Conservation (phyloP, 352 stramenopile species). For the Globisporangium mamillatum region DNA sequence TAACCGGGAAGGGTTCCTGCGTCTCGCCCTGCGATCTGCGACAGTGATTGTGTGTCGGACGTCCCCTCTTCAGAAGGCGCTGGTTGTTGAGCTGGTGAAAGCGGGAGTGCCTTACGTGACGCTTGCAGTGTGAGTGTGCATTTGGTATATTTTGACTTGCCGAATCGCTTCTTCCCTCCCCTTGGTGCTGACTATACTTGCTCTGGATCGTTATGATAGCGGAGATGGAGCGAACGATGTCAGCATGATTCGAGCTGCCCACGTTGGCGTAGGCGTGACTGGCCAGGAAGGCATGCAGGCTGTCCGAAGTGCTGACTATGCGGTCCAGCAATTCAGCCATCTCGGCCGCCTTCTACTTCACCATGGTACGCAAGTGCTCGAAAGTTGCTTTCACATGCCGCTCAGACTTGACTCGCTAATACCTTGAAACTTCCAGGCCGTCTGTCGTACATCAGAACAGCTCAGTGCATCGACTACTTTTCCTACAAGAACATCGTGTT, state of each 20-base stretch:
- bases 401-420: background rate
- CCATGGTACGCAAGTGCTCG: conserved; percentile 36
- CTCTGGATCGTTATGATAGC: conserved; percentile 32
- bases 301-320: conserved; percentile 76
- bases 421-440: conserved; percentile 52
- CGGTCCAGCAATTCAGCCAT: conserved; percentile 82
- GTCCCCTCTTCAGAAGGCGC: conserved; percentile 88
- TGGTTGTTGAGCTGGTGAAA: conserved; percentile 94
- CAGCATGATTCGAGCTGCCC: conserved; percentile 98
- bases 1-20: conserved; percentile 67
- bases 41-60: conserved; percentile 89
- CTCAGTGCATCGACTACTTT: conserved; percentile 96
- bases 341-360: conserved; percentile 68
- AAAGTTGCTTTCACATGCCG: background rate
- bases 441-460: conserved; percentile 95
- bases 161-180: background rate
- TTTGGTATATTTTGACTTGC: background rate
- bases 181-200: background rate
- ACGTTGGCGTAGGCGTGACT: conserved; percentile 97
- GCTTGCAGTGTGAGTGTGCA: conserved; percentile 87
- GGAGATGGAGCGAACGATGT: conserved; percentile 99
- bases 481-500: conserved; percentile 99
- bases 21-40: conserved; percentile 63
- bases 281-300: conserved; percentile 95
- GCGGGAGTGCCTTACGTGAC: conserved; percentile 73